A percentile compares a stretch with the other conserved stretches of the same genome.
Conservation (phyloP, 2,329 filamentous ascomycete genomes). For the Huntiella savannae region DNA sequence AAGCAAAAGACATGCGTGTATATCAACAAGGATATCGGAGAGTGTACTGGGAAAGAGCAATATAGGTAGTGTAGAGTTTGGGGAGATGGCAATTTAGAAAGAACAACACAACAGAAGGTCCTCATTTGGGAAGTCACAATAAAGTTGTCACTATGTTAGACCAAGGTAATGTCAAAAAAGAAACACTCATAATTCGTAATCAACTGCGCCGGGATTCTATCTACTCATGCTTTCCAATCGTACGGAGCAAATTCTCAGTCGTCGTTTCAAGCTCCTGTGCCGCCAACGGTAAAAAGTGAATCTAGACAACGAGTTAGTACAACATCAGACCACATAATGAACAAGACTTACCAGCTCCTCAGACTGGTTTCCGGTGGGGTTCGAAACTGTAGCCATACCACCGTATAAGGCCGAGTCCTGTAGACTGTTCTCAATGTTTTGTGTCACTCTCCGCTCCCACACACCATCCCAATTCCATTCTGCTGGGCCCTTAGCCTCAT, state of each 20-base stretch:
- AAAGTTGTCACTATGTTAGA: not conserved
- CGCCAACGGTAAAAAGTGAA: constrained; percentile 47
- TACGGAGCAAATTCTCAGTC: constrained; percentile 38
- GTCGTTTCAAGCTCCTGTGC: constrained; percentile 36
- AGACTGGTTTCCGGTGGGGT: constrained; percentile 17
- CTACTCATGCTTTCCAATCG: constrained; percentile 20
- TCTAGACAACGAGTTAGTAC: constrained; percentile 22
- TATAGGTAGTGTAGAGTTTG: too few relatives aligned
- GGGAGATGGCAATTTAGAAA: too few relatives aligned
- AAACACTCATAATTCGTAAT: constrained; percentile 7
- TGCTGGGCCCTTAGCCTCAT: constrained; percentile 37
- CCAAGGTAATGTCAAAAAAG: not conserved
- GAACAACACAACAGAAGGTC: too few relatives aligned
- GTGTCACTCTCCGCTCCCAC: constrained; percentile 77
- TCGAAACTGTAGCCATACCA: constrained; percentile 25
- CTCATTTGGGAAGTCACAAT: too few relatives aligned
- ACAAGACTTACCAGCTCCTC: constrained; percentile 55
- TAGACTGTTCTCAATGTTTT: constrained; percentile 55
- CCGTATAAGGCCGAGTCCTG: constrained; percentile 69
- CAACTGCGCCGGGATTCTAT: constrained; percentile 10
- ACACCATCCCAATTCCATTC: constrained; percentile 98
- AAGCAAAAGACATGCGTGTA: not conserved
- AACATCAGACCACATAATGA: constrained; percentile 11
- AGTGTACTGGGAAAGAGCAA: too few relatives aligned
- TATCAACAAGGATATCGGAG: too few relatives aligned